These are phyloP conservation scores for Capsella rubella DNA, from an alignment of 441 rosid species.

Conservation along the genomic window DNA sequence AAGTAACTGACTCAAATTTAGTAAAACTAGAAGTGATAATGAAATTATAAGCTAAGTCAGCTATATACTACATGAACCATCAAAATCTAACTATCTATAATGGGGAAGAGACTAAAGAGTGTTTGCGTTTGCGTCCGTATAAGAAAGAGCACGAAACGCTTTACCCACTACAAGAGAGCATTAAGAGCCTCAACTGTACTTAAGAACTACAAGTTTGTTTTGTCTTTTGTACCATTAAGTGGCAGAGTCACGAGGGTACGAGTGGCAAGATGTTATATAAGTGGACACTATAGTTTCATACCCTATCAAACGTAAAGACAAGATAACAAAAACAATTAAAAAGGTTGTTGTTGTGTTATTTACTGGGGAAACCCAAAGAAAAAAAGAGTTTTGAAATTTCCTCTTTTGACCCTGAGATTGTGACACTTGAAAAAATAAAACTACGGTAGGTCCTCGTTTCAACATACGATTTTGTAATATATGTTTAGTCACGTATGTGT, in stretches of 20 bases:
- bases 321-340: conserved; percentile 26
- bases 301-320: conserved; percentile 44
- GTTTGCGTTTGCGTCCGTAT: neutral
- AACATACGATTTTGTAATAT: conserved; percentile 31
- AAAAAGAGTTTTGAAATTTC: conserved; percentile 10
- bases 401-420: conserved; percentile 28
- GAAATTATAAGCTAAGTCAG: neutral
- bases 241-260: conserved; percentile 44
- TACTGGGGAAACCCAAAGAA: conserved; percentile 1
- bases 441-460: conserved; percentile 26
- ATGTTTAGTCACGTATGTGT: conserved; percentile 41
- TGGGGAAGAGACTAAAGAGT: neutral
- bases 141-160: neutral
- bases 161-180: conserved; percentile 7
- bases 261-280: conserved; percentile 41
- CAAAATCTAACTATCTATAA: neutral
- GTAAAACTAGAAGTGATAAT: neutral
- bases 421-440: conserved; percentile 29
- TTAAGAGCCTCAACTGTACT: conserved; percentile 38
- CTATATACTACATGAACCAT: conserved; percentile 11
- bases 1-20: conserved; percentile 1
- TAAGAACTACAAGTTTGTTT: conserved; percentile 38
- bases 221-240: conserved; percentile 37
- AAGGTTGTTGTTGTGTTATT: conserved; percentile 7
- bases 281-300: conserved; percentile 45